These are phyloP conservation scores for Amaranthus palmeri DNA, from an alignment of 148 eudicot species.

Conservation along the genomic window DNA sequence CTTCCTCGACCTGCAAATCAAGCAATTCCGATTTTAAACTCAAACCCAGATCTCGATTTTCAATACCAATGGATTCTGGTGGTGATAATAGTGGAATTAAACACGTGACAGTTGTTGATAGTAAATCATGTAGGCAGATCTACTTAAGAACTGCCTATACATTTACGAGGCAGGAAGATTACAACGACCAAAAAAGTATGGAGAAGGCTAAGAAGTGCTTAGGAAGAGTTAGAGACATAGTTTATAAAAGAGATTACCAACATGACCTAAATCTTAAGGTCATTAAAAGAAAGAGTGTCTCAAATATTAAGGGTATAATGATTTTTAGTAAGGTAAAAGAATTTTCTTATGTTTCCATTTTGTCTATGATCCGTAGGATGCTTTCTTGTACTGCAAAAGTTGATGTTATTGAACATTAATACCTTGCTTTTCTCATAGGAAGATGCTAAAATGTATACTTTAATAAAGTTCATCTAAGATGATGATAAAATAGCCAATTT, in stretches of 20 bases:
- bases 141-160: slow-evolving; percentile 60
- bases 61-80: slow-evolving; percentile 17
- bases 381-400: slow-evolving; percentile 39
- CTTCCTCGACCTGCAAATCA: slow-evolving; percentile 49
- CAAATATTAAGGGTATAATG: neutral
- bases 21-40: slow-evolving; percentile 29
- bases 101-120: slow-evolving; percentile 35
- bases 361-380: slow-evolving; percentile 29
- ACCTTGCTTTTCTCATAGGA: neutral
- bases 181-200: neutral
- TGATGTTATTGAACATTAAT: slow-evolving; percentile 23
- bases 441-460: neutral
- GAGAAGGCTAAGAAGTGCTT: slow-evolving; percentile 39
- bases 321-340: slow-evolving; percentile 22
- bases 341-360: slow-evolving; percentile 25
- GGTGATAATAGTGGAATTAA: neutral
- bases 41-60: slow-evolving; percentile 27
- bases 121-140: slow-evolving; percentile 55
- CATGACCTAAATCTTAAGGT: no score
- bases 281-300: neutral
- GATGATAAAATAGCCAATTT: no score
- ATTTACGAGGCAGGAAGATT: slow-evolving; percentile 47
- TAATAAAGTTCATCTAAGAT: neutral
- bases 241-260: no score
- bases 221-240: slow-evolving; percentile 28